Evolutionary conservation across 2,329 filamentous ascomycete species (phyloP).

Genomic region (Peltaster fructicola): DNA sequence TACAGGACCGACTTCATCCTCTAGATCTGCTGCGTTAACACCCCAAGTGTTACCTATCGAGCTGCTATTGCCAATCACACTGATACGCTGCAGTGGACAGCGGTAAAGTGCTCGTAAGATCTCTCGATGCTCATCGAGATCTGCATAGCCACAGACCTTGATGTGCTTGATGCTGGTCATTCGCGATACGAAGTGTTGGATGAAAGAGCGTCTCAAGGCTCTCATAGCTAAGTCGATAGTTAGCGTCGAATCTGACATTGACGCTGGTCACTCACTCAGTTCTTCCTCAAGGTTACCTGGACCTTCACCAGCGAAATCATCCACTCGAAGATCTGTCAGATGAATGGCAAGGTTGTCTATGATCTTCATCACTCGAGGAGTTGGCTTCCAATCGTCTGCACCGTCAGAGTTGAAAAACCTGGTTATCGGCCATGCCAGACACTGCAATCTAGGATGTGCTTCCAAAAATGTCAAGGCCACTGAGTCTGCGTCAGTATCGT

Average conservation of each 20-base stretch:
- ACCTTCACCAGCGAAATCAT: too few relatives aligned
- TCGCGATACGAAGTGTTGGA: slow-evolving; percentile 24
- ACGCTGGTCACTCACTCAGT: too few relatives aligned
- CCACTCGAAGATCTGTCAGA: too few relatives aligned
- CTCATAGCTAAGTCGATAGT: too few relatives aligned
- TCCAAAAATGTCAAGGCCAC: slow-evolving; percentile 24
- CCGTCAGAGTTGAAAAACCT: slow-evolving; percentile 28
- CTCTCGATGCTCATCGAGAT: slow-evolving; percentile 30
- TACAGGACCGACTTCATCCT: too few relatives aligned
- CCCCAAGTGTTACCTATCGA: slow-evolving; percentile 31
- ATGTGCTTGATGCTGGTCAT: slow-evolving; percentile 26
- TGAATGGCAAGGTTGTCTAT: too few relatives aligned
- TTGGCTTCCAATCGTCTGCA: too few relatives aligned
- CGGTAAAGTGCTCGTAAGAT: slow-evolving; percentile 24
- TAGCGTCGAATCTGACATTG: too few relatives aligned
- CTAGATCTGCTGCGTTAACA: slow-evolving; percentile 16
- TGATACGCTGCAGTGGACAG: slow-evolving; percentile 26
- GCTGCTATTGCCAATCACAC: slow-evolving; percentile 27
- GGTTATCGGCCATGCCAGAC: slow-evolving; percentile 29
- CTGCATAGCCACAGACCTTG: slow-evolving; percentile 31
- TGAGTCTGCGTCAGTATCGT: slow-evolving; percentile 1
- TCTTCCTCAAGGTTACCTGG: too few relatives aligned
- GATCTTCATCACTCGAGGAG: too few relatives aligned
- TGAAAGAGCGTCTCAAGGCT: slow-evolving; percentile 23
- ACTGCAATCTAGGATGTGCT: slow-evolving; percentile 25